A percentile compares a stretch with the other conserved stretches of the same genome.
Conservation (phyloP, 139 green algal genomes). For the Tetradesmus lagerheimii region DNA sequence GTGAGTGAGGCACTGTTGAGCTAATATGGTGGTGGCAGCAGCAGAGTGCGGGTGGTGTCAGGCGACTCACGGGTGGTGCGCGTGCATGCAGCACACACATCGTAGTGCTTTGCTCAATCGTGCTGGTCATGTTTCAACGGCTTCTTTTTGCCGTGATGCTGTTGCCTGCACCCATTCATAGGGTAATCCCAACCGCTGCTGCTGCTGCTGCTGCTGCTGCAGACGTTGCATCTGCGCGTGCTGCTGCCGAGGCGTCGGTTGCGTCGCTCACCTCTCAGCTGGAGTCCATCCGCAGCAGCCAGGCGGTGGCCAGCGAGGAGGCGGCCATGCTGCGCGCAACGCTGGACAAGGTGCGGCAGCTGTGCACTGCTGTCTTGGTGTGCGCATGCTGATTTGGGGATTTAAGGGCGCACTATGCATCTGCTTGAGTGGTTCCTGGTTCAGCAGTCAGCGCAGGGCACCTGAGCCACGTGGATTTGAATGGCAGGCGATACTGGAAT, state of each 20-base stretch:
- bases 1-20: too few species aligned
- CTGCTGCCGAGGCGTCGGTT: background rate
- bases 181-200: background rate
- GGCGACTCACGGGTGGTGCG: too few species aligned
- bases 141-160: too few species aligned
- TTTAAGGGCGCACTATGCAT: background rate
- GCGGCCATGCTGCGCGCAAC: slow-evolving; percentile 39
- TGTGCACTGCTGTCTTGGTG: background rate
- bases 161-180: background rate
- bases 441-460: too few species aligned
- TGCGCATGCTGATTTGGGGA: background rate
- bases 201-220: background rate
- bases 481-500: too few species aligned
- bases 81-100: background rate
- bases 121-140: too few species aligned
- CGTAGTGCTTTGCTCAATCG: too few species aligned
- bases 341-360: background rate
- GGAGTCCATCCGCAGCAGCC: background rate
- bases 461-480: too few species aligned
- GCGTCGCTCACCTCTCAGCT: background rate
- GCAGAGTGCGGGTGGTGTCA: background rate
- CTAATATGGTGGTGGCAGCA: background rate
- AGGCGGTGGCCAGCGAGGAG: slow-evolving; percentile 36
- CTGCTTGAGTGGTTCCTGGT: background rate
- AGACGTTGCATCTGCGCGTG: background rate